Conservation (phyloP, 1,284 basidiomycete genomes). For the Neotropicomus parvogracilis region DNA sequence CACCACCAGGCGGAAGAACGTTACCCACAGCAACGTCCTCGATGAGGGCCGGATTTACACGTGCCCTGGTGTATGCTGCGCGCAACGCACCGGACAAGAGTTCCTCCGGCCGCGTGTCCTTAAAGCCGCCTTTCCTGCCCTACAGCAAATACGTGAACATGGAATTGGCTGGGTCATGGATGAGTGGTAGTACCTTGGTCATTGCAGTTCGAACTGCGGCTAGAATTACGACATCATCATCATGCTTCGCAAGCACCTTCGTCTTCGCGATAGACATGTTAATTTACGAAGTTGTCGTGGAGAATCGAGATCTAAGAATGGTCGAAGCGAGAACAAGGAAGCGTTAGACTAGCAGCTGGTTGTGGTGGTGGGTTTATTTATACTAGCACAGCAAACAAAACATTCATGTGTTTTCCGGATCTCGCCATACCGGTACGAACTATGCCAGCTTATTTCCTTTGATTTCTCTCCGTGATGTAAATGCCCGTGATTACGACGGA, state of each 20-base stretch:
- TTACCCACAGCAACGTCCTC: constrained; percentile 93
- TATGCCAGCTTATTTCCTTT: no score
- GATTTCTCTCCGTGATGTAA: no score
- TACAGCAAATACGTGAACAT: constrained; percentile 30
- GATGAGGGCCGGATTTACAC: constrained; percentile 77
- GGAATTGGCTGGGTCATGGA: not conserved
- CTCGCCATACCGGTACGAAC: no score
- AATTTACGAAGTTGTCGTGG: constrained; percentile 3
- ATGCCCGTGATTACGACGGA: no score
- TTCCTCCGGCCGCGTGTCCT: constrained; percentile 90
- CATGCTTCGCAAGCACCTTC: constrained; percentile 53
- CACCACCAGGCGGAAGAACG: constrained; percentile 90
- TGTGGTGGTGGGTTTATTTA: not conserved
- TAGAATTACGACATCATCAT: constrained; percentile 89
- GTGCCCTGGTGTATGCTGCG: constrained; percentile 62
- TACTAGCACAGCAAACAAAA: not conserved
- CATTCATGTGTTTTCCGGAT: no score
- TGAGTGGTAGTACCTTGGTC: constrained; percentile 61
- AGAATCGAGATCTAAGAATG: no score
- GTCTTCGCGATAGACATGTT: constrained; percentile 37
- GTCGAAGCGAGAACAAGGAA: not conserved
- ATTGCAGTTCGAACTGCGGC: constrained; percentile 85
- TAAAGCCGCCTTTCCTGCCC: constrained; percentile 91
- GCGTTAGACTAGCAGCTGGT: no score
- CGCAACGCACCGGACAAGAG: constrained; percentile 81